phyloP scores from a whole-genome alignment of 495 filamentous ascomycete species.

The Xylaria intraflava region DNA sequence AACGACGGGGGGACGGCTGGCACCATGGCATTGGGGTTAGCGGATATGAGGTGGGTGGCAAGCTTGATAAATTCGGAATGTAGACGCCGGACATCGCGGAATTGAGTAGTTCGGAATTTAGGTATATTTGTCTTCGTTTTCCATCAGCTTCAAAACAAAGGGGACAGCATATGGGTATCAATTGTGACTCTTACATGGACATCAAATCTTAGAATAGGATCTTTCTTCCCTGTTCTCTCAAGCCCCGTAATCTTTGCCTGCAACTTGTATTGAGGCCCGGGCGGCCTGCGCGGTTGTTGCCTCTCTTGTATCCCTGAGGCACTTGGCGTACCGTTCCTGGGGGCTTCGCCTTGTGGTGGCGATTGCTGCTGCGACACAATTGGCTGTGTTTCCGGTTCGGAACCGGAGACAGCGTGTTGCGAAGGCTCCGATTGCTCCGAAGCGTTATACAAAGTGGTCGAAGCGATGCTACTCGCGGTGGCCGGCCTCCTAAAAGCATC shows the following conservation, averaged over 20 bases:
- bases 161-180: background rate
- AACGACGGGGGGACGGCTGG: slow-evolving; percentile 89
- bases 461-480: slow-evolving; percentile 34
- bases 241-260: slow-evolving; percentile 90
- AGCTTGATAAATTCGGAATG: slow-evolving; percentile 95
- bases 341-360: slow-evolving; percentile 24
- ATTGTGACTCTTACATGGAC: slow-evolving; percentile 66
- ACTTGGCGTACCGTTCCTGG: slow-evolving; percentile 24
- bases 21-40: slow-evolving; percentile 94
- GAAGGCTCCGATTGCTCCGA: slow-evolving; percentile 28
- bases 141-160: background rate
- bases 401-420: slow-evolving; percentile 23
- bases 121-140: slow-evolving; percentile 76
- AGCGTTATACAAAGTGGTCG: slow-evolving; percentile 19
- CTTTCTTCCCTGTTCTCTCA: slow-evolving; percentile 89
- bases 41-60: slow-evolving; percentile 86
- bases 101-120: slow-evolving; percentile 94
- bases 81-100: slow-evolving; percentile 89
- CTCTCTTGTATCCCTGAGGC: slow-evolving; percentile 5
- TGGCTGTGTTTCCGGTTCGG: slow-evolving; percentile 36
- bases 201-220: slow-evolving; percentile 91
- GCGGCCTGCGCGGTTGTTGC: slow-evolving; percentile 34
- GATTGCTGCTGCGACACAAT: slow-evolving; percentile 37
- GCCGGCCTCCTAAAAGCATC: slow-evolving; percentile 33
- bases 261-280: slow-evolving; percentile 69